These are phyloP conservation scores for Dactylonectria macrodidyma DNA, from an alignment of 2,329 filamentous ascomycete species.

Conservation along the genomic window DNA sequence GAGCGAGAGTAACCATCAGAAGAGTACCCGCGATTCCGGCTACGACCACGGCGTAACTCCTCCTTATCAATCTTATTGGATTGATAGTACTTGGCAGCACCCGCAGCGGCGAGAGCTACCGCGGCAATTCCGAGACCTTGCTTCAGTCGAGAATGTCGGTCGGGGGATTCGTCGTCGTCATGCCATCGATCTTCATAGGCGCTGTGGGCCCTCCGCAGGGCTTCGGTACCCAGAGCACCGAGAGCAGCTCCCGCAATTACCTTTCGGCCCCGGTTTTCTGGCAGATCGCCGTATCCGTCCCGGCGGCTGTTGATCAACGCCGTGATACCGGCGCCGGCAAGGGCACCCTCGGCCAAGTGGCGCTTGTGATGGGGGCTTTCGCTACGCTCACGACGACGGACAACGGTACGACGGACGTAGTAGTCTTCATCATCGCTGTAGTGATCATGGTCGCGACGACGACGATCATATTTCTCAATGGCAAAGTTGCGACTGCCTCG, in stretches of 20 bases:
- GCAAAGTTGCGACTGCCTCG: conserved; percentile 50
- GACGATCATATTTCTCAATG: conserved; percentile 56
- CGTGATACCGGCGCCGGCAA: conserved; percentile 74
- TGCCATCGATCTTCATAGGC: conserved; percentile 70
- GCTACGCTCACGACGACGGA: conserved; percentile 67
- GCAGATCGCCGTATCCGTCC: conserved; percentile 64
- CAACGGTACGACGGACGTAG: conserved; percentile 61
- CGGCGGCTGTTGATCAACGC: conserved; percentile 72
- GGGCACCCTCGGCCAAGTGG: conserved; percentile 74
- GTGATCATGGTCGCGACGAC: conserved; percentile 60
- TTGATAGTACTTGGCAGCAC: conserved; percentile 76
- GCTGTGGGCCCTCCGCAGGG: conserved; percentile 71
- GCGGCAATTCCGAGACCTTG: conserved; percentile 75
- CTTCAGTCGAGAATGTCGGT: conserved; percentile 67
- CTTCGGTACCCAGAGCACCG: conserved; percentile 74
- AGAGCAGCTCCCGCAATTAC: conserved; percentile 74
- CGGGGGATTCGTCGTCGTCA: conserved; percentile 56
- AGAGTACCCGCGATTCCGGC: conserved; percentile 62
- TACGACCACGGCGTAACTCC: conserved; percentile 70
- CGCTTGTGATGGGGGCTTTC: conserved; percentile 68
- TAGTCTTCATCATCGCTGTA: conserved; percentile 65
- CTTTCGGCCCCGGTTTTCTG: conserved; percentile 69
- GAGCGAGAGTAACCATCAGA: conserved; percentile 60
- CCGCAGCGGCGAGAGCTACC: conserved; percentile 74
- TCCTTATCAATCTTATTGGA: conserved; percentile 73